Evolutionary conservation across 371 early-diverging fungal species (phyloP).

Genomic region (Rhizopus delemar): DNA sequence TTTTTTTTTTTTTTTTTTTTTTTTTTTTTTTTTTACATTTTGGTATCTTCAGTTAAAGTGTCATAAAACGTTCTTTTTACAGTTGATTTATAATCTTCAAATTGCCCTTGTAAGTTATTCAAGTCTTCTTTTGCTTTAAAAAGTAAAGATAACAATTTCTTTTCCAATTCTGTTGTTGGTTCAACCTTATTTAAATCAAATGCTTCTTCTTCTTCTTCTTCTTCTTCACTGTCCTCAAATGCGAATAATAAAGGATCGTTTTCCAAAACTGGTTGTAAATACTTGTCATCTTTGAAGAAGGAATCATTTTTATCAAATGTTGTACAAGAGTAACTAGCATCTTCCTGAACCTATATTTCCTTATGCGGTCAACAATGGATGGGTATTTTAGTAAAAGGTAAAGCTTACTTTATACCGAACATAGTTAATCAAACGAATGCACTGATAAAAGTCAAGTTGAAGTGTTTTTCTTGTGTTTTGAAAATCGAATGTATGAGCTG

Average conservation of each 20-base stretch:
- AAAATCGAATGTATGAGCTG: constrained; percentile 73
- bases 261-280: constrained; percentile 75
- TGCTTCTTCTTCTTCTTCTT: constrained; percentile 5
- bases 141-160: constrained; percentile 53
- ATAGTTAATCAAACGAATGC: constrained; percentile 85
- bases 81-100: constrained; percentile 68
- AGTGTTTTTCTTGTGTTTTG: constrained; percentile 50
- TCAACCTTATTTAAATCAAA: constrained; percentile 20
- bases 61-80: constrained; percentile 76
- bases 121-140: constrained; percentile 53
- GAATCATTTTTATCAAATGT: constrained; percentile 39
- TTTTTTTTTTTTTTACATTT: background rate
- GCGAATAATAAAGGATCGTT: constrained; percentile 78
- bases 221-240: constrained; percentile 65
- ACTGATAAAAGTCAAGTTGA: constrained; percentile 80
- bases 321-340: background rate
- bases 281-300: constrained; percentile 71
- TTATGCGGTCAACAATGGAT: constrained; percentile 8
- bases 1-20: constrained; percentile 4
- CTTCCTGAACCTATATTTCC: background rate
- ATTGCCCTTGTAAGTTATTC: constrained; percentile 56
- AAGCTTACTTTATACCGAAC: constrained; percentile 59
- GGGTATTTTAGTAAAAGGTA: too few species aligned
- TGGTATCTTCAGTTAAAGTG: constrained; percentile 30
- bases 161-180: constrained; percentile 60